Percentiles rank a stretch among this genome's conserved stretches.
Evolutionary conservation across 2,329 filamentous ascomycete genomes (phyloP).

Genomic region (Paraconiothyrium brasiliense): DNA sequence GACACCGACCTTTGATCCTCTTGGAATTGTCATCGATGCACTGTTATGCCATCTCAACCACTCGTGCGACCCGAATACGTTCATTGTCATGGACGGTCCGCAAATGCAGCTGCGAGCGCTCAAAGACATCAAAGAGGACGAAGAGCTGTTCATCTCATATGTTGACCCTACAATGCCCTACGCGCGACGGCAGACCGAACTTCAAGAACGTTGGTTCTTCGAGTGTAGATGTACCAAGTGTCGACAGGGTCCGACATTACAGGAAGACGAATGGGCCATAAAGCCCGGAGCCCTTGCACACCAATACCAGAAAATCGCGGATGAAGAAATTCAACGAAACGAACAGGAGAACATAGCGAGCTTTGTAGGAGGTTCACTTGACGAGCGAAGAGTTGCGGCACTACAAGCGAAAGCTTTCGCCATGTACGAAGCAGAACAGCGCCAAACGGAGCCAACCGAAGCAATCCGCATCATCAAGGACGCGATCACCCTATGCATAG

Average conservation of each 20-base stretch:
- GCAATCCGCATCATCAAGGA: slow-evolving; percentile 48
- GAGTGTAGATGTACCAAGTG: slow-evolving; percentile 66
- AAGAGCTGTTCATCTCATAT: slow-evolving; percentile 71
- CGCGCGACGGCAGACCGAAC: slow-evolving; percentile 60
- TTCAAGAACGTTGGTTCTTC: slow-evolving; percentile 67
- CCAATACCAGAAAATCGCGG: slow-evolving; percentile 33
- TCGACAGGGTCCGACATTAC: slow-evolving; percentile 40
- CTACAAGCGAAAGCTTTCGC: slow-evolving; percentile 39
- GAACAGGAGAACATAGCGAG: slow-evolving; percentile 32
- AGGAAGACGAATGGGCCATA: slow-evolving; percentile 55
- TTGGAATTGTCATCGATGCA: slow-evolving; percentile 68
- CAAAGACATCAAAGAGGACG: slow-evolving; percentile 60
- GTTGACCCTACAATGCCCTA: slow-evolving; percentile 65
- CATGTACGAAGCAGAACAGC: slow-evolving; percentile 36
- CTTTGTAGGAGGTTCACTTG: slow-evolving; percentile 33
- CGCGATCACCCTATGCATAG: slow-evolving; percentile 53
- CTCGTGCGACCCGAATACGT: slow-evolving; percentile 68
- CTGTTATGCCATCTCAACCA: slow-evolving; percentile 67
- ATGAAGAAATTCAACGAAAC: slow-evolving; percentile 28
- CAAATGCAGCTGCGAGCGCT: slow-evolving; percentile 62
- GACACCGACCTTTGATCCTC: slow-evolving; percentile 63
- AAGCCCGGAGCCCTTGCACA: slow-evolving; percentile 38
- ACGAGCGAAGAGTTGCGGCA: slow-evolving; percentile 39
- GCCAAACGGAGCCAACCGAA: slow-evolving; percentile 33
- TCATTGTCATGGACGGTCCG: slow-evolving; percentile 65